Evolutionary conservation across 2,329 filamentous ascomycete genomes (phyloP), one percentile per base, ranked within the genome.

Genomic region (Calonectria naviculata): DNA sequence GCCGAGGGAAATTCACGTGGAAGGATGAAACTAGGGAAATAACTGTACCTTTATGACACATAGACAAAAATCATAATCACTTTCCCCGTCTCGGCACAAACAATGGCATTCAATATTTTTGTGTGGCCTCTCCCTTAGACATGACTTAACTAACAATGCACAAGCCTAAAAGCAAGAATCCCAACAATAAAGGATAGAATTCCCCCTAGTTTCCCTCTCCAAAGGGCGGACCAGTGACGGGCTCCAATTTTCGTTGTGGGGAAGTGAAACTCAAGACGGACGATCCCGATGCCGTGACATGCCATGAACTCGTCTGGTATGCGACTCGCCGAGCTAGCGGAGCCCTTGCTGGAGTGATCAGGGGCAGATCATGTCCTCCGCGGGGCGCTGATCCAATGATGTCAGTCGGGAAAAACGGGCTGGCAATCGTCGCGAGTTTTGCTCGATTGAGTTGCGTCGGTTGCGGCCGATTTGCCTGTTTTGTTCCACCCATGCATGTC

Each of bases 61-160:
- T 58, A 58, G 52, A 56, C 21, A n/a, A 26, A 58, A 58, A 58
- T 58, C 31, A 58, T 58, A 58, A 58, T 58, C 24, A 38, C 42
- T 58, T 56, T 56, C 34, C 34, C 52, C 34, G 29, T 58, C 52
- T 38, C 31, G n/a, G 26, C 21, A 38, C 1, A 56, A 44, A 46
- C 49, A 54, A 34, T 54, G 29, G 19, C 17, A 12, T 7, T 17
- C 12, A 31, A 26, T 15, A 36, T 12, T n/a, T n/a, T n/a, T n/a
- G 3, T 46, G n/a, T 46, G 42, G 21, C 21, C 5, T 56, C n/a
- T 24, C 49, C 52, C 52, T 28, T 58, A 4, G 19, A 58, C 21
- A 28, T 38, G 52, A 58, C 52, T 58, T 21, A 58, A 28, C 28
- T 58, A 15, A 58, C 52, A 54, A 56, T 56, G 52, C 29, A 24